Evolutionary conservation across 805 yeast species (phyloP), one percentile per base, ranked within the genome.

Genomic region (Ogataea paradorogensis): DNA sequence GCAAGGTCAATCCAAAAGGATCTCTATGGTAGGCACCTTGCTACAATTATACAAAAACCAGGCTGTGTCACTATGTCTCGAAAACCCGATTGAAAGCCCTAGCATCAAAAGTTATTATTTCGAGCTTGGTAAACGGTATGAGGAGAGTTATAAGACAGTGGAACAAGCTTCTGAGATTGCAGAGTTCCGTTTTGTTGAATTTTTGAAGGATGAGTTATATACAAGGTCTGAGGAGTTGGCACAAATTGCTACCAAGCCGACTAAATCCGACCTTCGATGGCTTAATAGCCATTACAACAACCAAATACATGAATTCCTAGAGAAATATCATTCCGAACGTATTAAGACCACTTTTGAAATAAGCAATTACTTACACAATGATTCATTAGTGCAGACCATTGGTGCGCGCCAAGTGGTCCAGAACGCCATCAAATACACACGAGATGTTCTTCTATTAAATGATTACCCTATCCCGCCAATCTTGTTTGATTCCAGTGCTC

Each of bases 401-500:
- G 31, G 47, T 3, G 48, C 52, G 11, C 21, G 26, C 9, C 23
- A 36, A 5, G 27, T 58, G 14, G 37, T 53, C 1, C 32, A 46
- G 11, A 32, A 38, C 3, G 49, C 59, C 1, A 49, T 57, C 18
- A 40, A 47, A 18, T 47, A 49, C 32, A 59, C 63, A 2, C 40
- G 46, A 10, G 40, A 43, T 3, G 52, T 59, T 9, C 39, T 59
- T 7, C 45, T 48, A 3, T 33, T 59, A 15, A 59, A 59, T 27
- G 58, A 53, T 23, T 59, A 59, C 35, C 63, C 63, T n/a, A 38
- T 52, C n/a, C 62, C 62, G 2, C 49, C 43, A n/a, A 52, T 59
- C 9, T 38, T 30, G 7, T 35, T 42, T 10, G 38, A 37, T 10
- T 7, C 36, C n/a, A 15, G 36, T 30, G 27, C 28, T 11, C 9